Evolutionary conservation across 371 early-diverging fungal species (phyloP).

Genomic region (Mortierella polycephala): DNA sequence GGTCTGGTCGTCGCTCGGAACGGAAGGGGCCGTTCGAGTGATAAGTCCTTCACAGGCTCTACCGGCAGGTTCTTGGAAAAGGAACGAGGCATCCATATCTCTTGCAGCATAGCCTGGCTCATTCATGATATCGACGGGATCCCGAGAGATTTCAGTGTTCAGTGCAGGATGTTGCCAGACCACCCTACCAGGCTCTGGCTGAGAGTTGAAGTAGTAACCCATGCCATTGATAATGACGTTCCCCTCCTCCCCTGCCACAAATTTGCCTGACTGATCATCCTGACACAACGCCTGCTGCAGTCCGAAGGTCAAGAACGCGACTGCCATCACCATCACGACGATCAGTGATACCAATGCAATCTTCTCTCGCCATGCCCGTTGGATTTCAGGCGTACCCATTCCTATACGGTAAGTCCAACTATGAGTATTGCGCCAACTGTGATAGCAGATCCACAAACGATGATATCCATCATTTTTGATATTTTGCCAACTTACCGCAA

Average conservation of each 20-base stretch:
- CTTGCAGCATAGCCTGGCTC: conserved; percentile 61
- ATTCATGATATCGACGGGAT: conserved; percentile 62
- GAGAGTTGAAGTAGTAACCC: conserved; percentile 35
- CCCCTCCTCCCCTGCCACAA: conserved; percentile 15
- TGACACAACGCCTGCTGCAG: conserved; percentile 67
- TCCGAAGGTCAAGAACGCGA: conserved; percentile 83
- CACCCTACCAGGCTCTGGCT: neutral
- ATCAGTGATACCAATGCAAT: conserved; percentile 82
- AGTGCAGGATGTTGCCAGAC: conserved; percentile 59
- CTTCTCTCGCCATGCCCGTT: conserved; percentile 90
- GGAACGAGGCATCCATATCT: conserved; percentile 64
- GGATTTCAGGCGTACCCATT: conserved; percentile 59
- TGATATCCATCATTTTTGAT: neutral
- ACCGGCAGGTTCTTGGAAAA: conserved; percentile 55
- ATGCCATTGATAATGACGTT: conserved; percentile 34
- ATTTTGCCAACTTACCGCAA: conserved; percentile 40
- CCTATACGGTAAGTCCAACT: conserved; percentile 9
- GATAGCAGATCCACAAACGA: neutral
- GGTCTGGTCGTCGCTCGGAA: conserved; percentile 13
- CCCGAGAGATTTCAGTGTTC: conserved; percentile 54
- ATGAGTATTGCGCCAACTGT: too few species aligned
- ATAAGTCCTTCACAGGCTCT: conserved; percentile 27
- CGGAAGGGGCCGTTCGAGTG: conserved; percentile 9
- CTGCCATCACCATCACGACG: conserved; percentile 70
- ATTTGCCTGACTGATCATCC: conserved; percentile 27